These are phyloP conservation scores for Clarireedia homoeocarpa DNA, from an alignment of 2,329 filamentous ascomycete species.

Conservation along the genomic window DNA sequence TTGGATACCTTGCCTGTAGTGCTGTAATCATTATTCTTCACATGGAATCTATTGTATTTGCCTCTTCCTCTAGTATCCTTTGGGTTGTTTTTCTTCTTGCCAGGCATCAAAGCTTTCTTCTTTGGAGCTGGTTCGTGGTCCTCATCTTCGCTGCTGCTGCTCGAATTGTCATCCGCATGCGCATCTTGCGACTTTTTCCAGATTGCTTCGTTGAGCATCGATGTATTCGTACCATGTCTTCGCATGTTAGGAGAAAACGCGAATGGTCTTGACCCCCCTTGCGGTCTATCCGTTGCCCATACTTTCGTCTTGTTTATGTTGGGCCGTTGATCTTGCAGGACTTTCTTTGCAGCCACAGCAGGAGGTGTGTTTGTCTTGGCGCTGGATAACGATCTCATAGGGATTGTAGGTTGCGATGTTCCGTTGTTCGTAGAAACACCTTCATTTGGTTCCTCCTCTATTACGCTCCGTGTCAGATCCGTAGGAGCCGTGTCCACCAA, in stretches of 20 bases:
- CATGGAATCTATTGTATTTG: conserved; percentile 45
- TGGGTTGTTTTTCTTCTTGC: neutral
- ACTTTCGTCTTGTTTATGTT: conserved; percentile 5
- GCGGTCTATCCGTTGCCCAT: conserved; percentile 23
- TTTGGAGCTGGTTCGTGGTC: neutral
- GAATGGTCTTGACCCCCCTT: conserved; percentile 15
- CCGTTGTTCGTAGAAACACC: neutral
- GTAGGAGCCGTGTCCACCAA: neutral
- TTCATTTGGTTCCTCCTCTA: no score
- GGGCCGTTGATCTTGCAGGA: neutral
- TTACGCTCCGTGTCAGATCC: no score
- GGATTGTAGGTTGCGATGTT: neutral
- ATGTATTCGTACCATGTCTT: conserved; percentile 19
- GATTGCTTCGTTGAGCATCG: conserved; percentile 22
- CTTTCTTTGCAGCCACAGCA: neutral
- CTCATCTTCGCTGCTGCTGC: conserved; percentile 19
- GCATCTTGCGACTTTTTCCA: conserved; percentile 14
- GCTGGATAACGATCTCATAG: neutral
- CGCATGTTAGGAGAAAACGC: conserved; percentile 11
- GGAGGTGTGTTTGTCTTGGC: neutral
- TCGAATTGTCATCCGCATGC: conserved; percentile 8
- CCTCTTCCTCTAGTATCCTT: conserved; percentile 7
- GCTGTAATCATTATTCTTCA: conserved; percentile 56
- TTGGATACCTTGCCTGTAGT: conserved; percentile 59
- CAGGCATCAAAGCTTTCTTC: conserved; percentile 1